Conservation (phyloP, 768 basidiomycete genomes). For the Suillus decipiens region DNA sequence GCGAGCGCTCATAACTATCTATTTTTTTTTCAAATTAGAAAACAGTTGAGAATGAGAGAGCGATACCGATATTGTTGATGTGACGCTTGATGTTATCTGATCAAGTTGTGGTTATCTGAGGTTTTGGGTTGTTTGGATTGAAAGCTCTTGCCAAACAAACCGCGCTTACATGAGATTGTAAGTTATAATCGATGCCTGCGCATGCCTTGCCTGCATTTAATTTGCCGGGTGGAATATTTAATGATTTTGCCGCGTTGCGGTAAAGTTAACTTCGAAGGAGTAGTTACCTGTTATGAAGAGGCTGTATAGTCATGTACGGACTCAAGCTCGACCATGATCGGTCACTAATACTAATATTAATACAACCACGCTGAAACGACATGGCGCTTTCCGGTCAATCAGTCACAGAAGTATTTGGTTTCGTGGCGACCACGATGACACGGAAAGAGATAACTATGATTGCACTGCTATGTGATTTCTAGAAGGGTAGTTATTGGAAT, state of each 20-base stretch:
- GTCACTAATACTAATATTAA: conserved; percentile 1
- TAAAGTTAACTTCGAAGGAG: background rate
- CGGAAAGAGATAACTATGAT: background rate
- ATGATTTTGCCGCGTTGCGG: background rate
- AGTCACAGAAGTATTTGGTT: conserved; percentile 9
- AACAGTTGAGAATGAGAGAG: background rate
- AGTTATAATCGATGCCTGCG: background rate
- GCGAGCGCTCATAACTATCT: conserved; percentile 1
- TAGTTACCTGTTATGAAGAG: background rate
- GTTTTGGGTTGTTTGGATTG: conserved; percentile 3
- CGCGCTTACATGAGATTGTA: background rate
- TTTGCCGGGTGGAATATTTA: conserved; percentile 1
- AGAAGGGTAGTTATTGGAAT: conserved; percentile 4
- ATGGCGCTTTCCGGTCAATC: background rate
- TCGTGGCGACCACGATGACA: background rate
- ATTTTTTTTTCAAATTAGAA: background rate
- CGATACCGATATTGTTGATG: background rate
- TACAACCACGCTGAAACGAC: conserved; percentile 5
- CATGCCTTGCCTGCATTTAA: background rate
- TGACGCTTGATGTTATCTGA: background rate
- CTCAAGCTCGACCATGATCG: conserved; percentile 1
- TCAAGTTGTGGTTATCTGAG: background rate
- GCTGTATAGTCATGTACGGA: background rate
- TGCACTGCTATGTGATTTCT: conserved; percentile 7
- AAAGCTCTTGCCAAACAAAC: conserved; percentile 10